Conservation (phyloP, 2,329 filamentous ascomycete genomes). For the Alternaria dauci region DNA sequence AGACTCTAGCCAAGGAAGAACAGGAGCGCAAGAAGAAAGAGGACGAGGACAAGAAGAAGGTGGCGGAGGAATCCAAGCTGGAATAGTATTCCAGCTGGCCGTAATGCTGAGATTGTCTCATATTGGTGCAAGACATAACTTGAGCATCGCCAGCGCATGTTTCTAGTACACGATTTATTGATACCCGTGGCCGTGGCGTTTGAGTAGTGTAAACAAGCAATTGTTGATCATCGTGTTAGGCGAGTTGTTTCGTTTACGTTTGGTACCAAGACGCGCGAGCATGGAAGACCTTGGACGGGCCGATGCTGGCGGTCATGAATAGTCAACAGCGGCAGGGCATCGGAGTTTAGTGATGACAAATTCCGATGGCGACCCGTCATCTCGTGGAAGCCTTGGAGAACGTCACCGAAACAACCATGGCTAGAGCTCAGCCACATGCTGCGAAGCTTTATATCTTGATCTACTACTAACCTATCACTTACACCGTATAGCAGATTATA, state of each 20-base stretch:
- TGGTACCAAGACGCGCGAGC: background rate
- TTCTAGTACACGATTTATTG: constrained; percentile 23
- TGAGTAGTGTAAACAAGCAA: background rate
- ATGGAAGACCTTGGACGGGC: background rate
- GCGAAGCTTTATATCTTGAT: constrained; percentile 42
- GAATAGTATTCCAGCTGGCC: constrained; percentile 32
- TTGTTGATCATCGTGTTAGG: background rate
- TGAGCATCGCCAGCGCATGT: constrained; percentile 7
- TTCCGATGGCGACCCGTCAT: constrained; percentile 35
- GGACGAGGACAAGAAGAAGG: constrained; percentile 16
- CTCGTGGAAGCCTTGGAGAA: constrained; percentile 49
- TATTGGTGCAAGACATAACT: constrained; percentile 9
- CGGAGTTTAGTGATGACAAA: constrained; percentile 44
- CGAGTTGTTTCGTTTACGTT: background rate
- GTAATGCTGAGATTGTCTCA: constrained; percentile 5
- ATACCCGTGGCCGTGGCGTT: constrained; percentile 26
- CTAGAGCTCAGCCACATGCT: constrained; percentile 29
- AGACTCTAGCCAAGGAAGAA: constrained; percentile 24
- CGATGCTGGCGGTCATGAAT: background rate
- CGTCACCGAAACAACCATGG: constrained; percentile 37
- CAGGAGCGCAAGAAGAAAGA: constrained; percentile 20
- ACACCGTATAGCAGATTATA: constrained; percentile 17
- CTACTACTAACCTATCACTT: constrained; percentile 35
- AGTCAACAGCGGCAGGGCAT: background rate
- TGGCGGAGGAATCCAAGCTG: constrained; percentile 19